A percentile compares a stretch with the other conserved stretches of the same genome.
These are phyloP conservation scores for Paramyrothecium roridum DNA, from an alignment of 2,329 filamentous ascomycete species.

Conservation along the genomic window DNA sequence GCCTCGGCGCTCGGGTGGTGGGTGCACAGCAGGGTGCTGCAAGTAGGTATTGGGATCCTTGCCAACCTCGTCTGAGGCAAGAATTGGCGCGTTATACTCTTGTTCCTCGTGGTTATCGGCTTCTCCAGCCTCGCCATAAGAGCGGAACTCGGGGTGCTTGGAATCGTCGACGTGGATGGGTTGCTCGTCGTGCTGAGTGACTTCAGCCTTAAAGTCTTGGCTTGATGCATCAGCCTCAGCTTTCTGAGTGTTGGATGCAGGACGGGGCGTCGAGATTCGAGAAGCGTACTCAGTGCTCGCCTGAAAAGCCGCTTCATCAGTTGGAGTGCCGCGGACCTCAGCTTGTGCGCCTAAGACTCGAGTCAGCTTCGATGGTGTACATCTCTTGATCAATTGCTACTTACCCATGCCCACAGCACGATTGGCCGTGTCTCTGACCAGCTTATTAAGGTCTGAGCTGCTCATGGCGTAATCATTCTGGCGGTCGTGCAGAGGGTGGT, in stretches of 20 bases:
- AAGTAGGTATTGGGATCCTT: slow-evolving; percentile 68
- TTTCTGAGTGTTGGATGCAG: slow-evolving; percentile 39
- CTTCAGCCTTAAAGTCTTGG: slow-evolving; percentile 23
- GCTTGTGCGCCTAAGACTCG: slow-evolving; percentile 56
- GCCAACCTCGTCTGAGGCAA: slow-evolving; percentile 82
- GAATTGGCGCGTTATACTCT: slow-evolving; percentile 71
- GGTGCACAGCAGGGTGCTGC: slow-evolving; percentile 79
- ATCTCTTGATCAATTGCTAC: slow-evolving; percentile 8
- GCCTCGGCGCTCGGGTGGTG: slow-evolving; percentile 60
- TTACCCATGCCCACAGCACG: slow-evolving; percentile 51
- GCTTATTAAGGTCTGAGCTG: slow-evolving; percentile 84
- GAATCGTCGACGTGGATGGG: slow-evolving; percentile 72
- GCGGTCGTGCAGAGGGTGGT: slow-evolving; percentile 51
- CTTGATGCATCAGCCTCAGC: slow-evolving; percentile 20
- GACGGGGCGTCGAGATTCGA: slow-evolving; percentile 68
- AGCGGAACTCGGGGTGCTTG: slow-evolving; percentile 32
- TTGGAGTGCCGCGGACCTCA: slow-evolving; percentile 70
- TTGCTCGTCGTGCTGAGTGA: slow-evolving; percentile 46
- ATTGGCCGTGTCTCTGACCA: slow-evolving; percentile 70
- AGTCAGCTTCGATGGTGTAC: not conserved
- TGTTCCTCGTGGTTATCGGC: slow-evolving; percentile 56
- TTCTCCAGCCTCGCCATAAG: slow-evolving; percentile 34
- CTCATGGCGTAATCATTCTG: slow-evolving; percentile 78
- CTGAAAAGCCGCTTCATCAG: slow-evolving; percentile 86
- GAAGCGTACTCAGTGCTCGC: slow-evolving; percentile 82